Evolutionary conservation across 495 filamentous ascomycete genomes (phyloP).

Genomic region (Neurospora africana): DNA sequence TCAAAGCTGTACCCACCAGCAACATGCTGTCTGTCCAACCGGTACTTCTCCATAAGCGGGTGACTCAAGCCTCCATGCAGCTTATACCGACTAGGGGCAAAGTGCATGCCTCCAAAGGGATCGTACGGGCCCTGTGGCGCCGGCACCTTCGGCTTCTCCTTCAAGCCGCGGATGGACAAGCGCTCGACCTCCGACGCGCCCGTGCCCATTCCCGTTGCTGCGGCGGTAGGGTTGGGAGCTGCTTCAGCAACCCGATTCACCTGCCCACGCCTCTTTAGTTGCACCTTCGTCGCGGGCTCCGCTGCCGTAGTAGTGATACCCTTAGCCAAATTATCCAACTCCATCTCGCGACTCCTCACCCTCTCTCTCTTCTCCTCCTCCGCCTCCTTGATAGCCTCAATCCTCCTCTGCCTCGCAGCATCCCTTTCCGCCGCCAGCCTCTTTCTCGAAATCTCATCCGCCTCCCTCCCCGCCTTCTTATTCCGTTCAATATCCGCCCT

Average conservation of each 20-base stretch:
- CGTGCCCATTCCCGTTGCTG: neutral
- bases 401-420: slow-evolving; percentile 47
- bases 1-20: slow-evolving; percentile 74
- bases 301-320: neutral
- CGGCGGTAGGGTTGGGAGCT: slow-evolving; percentile 1
- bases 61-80: slow-evolving; percentile 48
- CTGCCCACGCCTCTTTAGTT: slow-evolving; percentile 57
- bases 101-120: slow-evolving; percentile 68
- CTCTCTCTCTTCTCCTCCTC: slow-evolving; percentile 44
- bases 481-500: slow-evolving; percentile 64
- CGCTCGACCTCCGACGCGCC: slow-evolving; percentile 22
- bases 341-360: slow-evolving; percentile 34
- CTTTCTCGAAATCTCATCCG: slow-evolving; percentile 33
- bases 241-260: slow-evolving; percentile 21
- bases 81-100: slow-evolving; percentile 57
- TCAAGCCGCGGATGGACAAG: slow-evolving; percentile 66
- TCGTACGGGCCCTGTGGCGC: slow-evolving; percentile 59
- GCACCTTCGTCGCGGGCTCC: slow-evolving; percentile 43
- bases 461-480: slow-evolving; percentile 48
- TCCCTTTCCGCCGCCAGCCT: slow-evolving; percentile 34
- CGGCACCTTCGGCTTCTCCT: slow-evolving; percentile 38
- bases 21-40: slow-evolving; percentile 28
- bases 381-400: slow-evolving; percentile 49
- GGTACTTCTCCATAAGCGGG: slow-evolving; percentile 41
- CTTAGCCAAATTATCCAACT: slow-evolving; percentile 38